Percentiles rank a stretch among this genome's conserved stretches.
Conservation (phyloP, 257 asterid genomes). For the Jacaranda mimosifolia region DNA sequence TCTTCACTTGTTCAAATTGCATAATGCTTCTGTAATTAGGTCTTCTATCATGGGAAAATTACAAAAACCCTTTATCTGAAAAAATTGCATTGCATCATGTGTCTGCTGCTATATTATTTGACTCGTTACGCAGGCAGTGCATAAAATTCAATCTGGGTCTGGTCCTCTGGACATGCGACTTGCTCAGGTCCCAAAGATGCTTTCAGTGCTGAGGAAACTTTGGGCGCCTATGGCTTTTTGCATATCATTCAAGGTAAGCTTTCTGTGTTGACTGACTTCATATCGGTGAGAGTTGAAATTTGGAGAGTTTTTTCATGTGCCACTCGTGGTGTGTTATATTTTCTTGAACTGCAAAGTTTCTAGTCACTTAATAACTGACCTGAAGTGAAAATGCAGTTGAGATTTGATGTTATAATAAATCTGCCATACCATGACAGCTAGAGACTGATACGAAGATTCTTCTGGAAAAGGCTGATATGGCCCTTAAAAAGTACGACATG, state of each 20-base stretch:
- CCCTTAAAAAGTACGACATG: conserved; percentile 77
- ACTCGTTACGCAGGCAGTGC: conserved; percentile 59
- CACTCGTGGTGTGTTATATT: no score
- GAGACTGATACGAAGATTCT: conserved; percentile 91
- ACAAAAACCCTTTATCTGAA: no score
- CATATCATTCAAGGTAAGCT: conserved; percentile 86
- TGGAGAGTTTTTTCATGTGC: no score
- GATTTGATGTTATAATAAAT: neutral
- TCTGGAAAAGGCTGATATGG: conserved; percentile 78
- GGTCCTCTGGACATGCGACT: conserved; percentile 95
- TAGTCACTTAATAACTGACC: neutral
- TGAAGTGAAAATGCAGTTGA: neutral
- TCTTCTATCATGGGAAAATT: neutral
- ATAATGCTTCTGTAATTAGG: neutral
- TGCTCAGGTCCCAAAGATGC: conserved; percentile 95
- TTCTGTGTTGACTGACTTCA: neutral
- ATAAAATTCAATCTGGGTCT: conserved; percentile 90
- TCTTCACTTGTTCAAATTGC: neutral
- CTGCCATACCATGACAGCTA: conserved; percentile 51
- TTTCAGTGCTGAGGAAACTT: conserved; percentile 76
- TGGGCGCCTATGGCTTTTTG: conserved; percentile 97
- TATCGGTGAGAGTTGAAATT: no score
- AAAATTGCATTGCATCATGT: neutral
- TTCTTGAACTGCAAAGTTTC: no score
- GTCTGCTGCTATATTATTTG: conserved; percentile 11